Percentiles rank a stretch among this genome's conserved stretches.
These are phyloP conservation scores for Fusarium clavum DNA, from an alignment of 2,329 filamentous ascomycete genomes.

Conservation along the genomic window DNA sequence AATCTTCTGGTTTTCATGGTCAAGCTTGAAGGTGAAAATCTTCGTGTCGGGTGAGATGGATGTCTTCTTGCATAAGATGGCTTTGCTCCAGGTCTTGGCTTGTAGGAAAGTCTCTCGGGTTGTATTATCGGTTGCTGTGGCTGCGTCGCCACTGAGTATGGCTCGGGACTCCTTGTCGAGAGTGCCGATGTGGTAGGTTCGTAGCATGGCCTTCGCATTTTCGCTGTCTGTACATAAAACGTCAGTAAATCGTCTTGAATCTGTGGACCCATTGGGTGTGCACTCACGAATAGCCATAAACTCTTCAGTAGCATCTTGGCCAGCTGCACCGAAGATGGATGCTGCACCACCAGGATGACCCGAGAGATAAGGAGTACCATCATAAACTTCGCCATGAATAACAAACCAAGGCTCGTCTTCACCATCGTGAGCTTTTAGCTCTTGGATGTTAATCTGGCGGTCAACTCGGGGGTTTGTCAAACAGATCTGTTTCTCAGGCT, in stretches of 20 bases:
- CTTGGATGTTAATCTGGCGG: constrained; percentile 73
- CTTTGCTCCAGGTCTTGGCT: constrained; percentile 77
- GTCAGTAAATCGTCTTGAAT: constrained; percentile 39
- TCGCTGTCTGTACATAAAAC: constrained; percentile 75
- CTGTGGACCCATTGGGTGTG: neutral
- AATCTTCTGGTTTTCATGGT: constrained; percentile 75
- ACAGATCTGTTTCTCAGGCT: constrained; percentile 72
- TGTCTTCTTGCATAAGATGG: constrained; percentile 75
- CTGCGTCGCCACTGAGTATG: constrained; percentile 61
- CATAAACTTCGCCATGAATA: constrained; percentile 87
- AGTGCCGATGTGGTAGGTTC: constrained; percentile 83
- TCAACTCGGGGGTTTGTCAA: constrained; percentile 79
- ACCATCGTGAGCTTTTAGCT: constrained; percentile 75
- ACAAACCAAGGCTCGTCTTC: constrained; percentile 85
- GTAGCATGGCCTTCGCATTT: constrained; percentile 92
- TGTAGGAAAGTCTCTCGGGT: constrained; percentile 75
- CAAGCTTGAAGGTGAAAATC: constrained; percentile 83
- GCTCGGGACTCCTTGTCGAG: constrained; percentile 70
- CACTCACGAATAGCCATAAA: constrained; percentile 90
- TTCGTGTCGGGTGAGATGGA: constrained; percentile 80
- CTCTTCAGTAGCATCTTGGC: constrained; percentile 84
- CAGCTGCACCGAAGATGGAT: constrained; percentile 86
- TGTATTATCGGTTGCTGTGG: constrained; percentile 51
- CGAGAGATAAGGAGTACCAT: constrained; percentile 83
- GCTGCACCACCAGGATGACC: constrained; percentile 87